phyloP scores from a whole-genome alignment of 352 stramenopile genomes.

The Pythium phragmiticola region DNA sequence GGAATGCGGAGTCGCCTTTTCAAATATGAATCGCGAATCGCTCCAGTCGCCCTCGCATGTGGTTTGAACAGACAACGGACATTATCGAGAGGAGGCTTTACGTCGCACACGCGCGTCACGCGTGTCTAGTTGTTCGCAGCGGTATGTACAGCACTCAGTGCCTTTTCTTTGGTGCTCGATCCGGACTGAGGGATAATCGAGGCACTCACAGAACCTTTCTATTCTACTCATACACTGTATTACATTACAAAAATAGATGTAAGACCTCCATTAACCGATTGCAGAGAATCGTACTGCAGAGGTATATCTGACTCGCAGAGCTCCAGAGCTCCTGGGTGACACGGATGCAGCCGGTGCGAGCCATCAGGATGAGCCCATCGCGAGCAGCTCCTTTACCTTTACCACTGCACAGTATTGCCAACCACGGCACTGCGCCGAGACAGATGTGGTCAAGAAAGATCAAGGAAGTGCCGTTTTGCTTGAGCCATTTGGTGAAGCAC shows the following conservation, averaged over 20 bases:
- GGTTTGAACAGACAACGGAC: too few species aligned
- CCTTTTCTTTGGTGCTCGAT: too few species aligned
- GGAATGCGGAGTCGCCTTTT: too few species aligned
- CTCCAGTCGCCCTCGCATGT: too few species aligned
- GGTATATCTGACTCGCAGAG: neutral
- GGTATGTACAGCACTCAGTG: too few species aligned
- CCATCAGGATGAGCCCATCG: neutral
- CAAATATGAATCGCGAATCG: too few species aligned
- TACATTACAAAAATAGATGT: neutral
- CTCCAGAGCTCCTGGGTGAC: neutral
- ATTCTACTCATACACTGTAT: neutral
- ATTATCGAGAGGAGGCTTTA: too few species aligned
- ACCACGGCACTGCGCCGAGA: too few species aligned
- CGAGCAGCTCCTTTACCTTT: constrained; percentile 12
- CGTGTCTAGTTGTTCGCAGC: too few species aligned
- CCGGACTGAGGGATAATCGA: too few species aligned
- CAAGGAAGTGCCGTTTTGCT: constrained; percentile 5
- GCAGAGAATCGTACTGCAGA: neutral
- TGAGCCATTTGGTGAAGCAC: constrained; percentile 3
- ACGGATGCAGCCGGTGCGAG: neutral
- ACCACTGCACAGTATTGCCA: neutral
- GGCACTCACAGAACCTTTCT: too few species aligned
- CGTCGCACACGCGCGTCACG: too few species aligned
- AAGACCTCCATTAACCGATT: neutral
- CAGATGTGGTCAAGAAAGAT: constrained; percentile 4